These are phyloP conservation scores for Rhizopus stolonifer DNA, from an alignment of 371 early-diverging fungal genomes.

Conservation along the genomic window DNA sequence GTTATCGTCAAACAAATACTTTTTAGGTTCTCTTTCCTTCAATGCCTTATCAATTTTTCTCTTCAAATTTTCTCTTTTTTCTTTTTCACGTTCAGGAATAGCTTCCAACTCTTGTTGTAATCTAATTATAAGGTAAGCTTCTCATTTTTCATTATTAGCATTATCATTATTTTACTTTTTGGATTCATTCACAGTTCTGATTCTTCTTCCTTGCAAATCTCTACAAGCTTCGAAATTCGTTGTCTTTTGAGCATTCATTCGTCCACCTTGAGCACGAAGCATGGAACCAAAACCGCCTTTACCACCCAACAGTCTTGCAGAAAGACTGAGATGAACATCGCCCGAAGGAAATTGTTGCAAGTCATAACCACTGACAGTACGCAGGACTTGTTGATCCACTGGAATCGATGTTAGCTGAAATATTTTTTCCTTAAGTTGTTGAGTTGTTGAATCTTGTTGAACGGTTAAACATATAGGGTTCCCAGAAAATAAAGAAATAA, in stretches of 20 bases:
- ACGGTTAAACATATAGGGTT: slow-evolving; percentile 30
- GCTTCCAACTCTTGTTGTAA: slow-evolving; percentile 76
- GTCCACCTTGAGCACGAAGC: slow-evolving; percentile 92
- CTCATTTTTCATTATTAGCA: neutral
- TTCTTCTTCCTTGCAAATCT: slow-evolving; percentile 88
- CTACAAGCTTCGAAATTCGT: slow-evolving; percentile 93
- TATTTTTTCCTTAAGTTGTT: slow-evolving; percentile 40
- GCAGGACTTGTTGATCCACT: slow-evolving; percentile 46
- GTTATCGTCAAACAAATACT: slow-evolving; percentile 81
- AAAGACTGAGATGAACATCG: slow-evolving; percentile 21
- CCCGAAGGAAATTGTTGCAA: slow-evolving; percentile 20
- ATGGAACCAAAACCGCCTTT: slow-evolving; percentile 97
- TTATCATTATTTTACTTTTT: slow-evolving; percentile 61
- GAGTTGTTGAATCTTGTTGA: slow-evolving; percentile 4
- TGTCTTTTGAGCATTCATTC: slow-evolving; percentile 87
- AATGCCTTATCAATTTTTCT: slow-evolving; percentile 86
- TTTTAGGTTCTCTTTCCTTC: slow-evolving; percentile 65
- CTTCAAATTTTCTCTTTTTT: slow-evolving; percentile 63
- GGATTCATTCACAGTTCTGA: slow-evolving; percentile 88
- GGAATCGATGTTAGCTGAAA: slow-evolving; percentile 40
- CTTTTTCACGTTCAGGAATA: slow-evolving; percentile 72
- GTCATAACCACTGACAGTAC: slow-evolving; percentile 41
- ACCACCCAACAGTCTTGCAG: slow-evolving; percentile 67
- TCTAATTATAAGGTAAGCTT: too few species aligned
- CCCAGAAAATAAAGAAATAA: slow-evolving; percentile 32